These are phyloP conservation scores for Arachis stenosperma DNA, from an alignment of 306 rosid genomes.

Conservation along the genomic window DNA sequence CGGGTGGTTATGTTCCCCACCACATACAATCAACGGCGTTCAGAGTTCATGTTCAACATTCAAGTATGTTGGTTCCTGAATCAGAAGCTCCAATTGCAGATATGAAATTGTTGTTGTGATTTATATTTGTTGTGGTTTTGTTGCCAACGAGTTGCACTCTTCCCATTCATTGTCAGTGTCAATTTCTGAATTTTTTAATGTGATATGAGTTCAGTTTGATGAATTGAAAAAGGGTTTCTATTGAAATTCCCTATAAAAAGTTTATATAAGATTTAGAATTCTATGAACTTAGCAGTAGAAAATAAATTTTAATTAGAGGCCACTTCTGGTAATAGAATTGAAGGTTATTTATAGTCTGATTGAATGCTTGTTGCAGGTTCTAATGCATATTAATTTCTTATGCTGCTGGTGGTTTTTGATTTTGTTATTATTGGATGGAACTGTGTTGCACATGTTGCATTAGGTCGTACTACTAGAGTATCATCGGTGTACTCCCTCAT, in stretches of 20 bases:
- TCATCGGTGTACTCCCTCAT: too few relatives aligned
- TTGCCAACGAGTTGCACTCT: too few relatives aligned
- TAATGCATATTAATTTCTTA: neutral
- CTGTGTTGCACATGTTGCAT: neutral
- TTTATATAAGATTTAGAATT: constrained; percentile 11
- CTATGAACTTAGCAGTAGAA: neutral
- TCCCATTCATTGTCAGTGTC: neutral
- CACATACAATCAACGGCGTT: too few relatives aligned
- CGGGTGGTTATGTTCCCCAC: too few relatives aligned
- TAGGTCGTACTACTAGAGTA: too few relatives aligned
- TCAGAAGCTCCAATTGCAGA: too few relatives aligned
- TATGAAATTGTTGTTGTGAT: too few relatives aligned
- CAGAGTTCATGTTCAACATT: too few relatives aligned
- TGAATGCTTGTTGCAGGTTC: constrained; percentile 14
- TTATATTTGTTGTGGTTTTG: too few relatives aligned
- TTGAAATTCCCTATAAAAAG: neutral
- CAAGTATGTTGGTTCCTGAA: too few relatives aligned
- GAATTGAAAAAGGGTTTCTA: neutral
- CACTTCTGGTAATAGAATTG: neutral
- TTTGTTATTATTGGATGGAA: neutral
- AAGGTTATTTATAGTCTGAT: neutral
- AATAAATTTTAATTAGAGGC: neutral
- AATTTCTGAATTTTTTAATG: constrained; percentile 20
- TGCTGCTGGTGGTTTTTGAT: neutral
- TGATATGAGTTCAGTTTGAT: neutral